These are phyloP conservation scores for Beauveria brongniartii DNA, from an alignment of 2,329 filamentous ascomycete species.

Conservation along the genomic window DNA sequence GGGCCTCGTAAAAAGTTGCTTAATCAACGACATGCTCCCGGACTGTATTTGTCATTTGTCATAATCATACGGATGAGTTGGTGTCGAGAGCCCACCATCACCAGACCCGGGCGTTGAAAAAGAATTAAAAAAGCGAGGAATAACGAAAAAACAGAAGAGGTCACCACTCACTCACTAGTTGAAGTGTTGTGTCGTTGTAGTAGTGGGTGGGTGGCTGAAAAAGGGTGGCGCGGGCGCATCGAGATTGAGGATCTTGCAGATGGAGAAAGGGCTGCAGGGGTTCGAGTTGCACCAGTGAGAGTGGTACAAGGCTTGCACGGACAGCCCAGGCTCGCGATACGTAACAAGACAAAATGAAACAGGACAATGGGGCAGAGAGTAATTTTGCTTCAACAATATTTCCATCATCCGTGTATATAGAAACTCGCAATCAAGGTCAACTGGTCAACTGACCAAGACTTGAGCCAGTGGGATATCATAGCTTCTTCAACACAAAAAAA, in stretches of 20 bases:
- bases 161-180: too few species aligned
- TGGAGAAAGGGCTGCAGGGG: not conserved
- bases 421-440: conserved; percentile 3
- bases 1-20: too few species aligned
- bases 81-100: too few species aligned
- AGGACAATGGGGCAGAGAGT: not conserved
- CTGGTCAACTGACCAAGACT: conserved; percentile 1
- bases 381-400: not conserved
- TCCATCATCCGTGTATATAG: not conserved
- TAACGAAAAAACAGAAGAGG: too few species aligned
- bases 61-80: too few species aligned
- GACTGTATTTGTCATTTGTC: too few species aligned
- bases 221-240: not conserved
- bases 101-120: too few species aligned
- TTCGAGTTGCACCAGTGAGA: not conserved
- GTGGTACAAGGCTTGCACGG: not conserved
- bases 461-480: conserved; percentile 9
- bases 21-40: too few species aligned
- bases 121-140: too few species aligned
- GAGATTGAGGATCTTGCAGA: not conserved
- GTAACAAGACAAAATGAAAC: not conserved
- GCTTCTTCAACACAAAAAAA: conserved; percentile 4
- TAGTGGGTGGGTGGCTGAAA: too few species aligned
- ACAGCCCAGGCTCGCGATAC: not conserved
- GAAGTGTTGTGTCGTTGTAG: too few species aligned